phyloP scores from a whole-genome alignment of 1,284 basidiomycete species.

The Schizopora paradoxa region DNA sequence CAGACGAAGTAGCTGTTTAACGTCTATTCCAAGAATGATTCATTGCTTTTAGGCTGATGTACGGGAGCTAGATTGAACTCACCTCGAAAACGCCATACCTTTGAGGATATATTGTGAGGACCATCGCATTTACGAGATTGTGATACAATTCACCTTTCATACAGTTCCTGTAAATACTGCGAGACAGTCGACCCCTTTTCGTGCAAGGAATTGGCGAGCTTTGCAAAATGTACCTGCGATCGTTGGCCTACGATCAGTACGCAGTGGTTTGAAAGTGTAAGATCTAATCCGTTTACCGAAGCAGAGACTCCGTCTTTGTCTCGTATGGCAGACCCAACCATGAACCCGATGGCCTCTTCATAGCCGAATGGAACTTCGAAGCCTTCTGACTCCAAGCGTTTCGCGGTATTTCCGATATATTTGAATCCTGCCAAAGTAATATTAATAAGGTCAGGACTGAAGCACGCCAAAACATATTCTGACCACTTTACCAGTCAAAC shows the following conservation, averaged over 20 bases:
- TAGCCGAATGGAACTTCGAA: conserved; percentile 78
- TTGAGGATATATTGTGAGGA: background rate
- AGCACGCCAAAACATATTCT: background rate
- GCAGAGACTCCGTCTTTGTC: conserved; percentile 85
- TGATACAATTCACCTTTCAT: conserved; percentile 32
- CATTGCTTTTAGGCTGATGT: conserved; percentile 1
- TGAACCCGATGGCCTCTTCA: conserved; percentile 85
- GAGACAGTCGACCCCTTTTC: conserved; percentile 47
- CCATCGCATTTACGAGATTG: background rate
- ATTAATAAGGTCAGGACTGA: conserved; percentile 1
- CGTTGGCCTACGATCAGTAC: conserved; percentile 1
- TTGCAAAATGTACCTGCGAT: conserved; percentile 57
- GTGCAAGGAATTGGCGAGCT: conserved; percentile 51
- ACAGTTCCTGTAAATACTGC: conserved; percentile 57
- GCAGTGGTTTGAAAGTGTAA: background rate
- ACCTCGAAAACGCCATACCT: conserved; percentile 57
- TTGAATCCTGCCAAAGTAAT: conserved; percentile 59
- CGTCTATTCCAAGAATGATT: conserved; percentile 41
- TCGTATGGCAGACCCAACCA: conserved; percentile 70
- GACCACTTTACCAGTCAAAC: conserved; percentile 59
- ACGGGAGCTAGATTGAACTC: conserved; percentile 23
- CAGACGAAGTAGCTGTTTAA: conserved; percentile 81
- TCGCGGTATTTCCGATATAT: conserved; percentile 77
- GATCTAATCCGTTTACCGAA: conserved; percentile 39
- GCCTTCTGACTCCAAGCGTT: conserved; percentile 57